phyloP scores from a whole-genome alignment of 768 basidiomycete species.

The Mycena capillaripes region DNA sequence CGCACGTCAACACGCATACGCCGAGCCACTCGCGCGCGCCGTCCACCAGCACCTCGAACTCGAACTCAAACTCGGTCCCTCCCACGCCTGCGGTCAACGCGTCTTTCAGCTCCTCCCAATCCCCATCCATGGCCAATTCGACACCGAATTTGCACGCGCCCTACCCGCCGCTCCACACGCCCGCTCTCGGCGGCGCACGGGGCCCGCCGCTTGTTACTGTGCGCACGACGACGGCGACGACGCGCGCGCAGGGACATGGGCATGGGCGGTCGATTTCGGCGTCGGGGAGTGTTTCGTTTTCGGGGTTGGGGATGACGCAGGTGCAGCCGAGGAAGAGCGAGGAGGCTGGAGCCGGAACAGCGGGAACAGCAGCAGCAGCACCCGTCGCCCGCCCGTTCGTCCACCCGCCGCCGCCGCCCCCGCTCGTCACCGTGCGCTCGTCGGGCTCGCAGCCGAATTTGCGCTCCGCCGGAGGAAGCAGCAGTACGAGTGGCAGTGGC shows the following conservation, averaged over 20 bases:
- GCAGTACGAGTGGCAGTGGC: too few species aligned
- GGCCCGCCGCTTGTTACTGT: conserved; percentile 18
- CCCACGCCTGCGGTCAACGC: too few species aligned
- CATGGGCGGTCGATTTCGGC: conserved; percentile 12
- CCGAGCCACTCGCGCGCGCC: background rate
- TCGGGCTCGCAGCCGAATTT: background rate
- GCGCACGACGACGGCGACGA: too few species aligned
- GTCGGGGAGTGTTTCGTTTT: background rate
- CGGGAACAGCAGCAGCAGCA: background rate
- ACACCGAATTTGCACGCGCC: background rate
- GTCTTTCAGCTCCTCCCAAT: background rate
- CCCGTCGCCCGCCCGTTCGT: background rate
- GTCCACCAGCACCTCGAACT: background rate
- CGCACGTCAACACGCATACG: background rate
- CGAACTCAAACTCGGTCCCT: too few species aligned
- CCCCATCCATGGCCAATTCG: too few species aligned
- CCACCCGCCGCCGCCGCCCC: conserved; percentile 27
- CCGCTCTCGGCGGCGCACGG: background rate
- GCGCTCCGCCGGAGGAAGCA: background rate
- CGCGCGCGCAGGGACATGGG: conserved; percentile 6
- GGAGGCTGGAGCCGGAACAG: background rate
- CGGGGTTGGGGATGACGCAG: background rate
- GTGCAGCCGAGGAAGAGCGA: background rate
- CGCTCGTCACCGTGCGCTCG: conserved; percentile 22
- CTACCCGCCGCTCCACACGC: background rate